Evolutionary conservation across 2,329 filamentous ascomycete species (phyloP).

Genomic region (Claviceps quebecensis): DNA sequence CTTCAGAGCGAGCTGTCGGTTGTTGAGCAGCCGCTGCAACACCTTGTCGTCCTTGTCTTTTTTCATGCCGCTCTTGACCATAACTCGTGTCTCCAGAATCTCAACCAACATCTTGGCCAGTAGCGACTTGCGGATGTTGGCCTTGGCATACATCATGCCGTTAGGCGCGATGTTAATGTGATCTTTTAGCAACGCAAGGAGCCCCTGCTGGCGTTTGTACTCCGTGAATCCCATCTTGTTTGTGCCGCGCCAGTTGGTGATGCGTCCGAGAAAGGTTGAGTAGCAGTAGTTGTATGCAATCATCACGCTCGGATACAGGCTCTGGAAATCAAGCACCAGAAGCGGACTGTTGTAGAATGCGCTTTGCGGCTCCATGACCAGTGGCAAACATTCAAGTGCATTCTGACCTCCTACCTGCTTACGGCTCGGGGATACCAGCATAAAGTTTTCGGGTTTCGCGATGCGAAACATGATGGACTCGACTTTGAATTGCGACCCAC

Average conservation of each 20-base stretch:
- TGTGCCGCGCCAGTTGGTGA: conserved; percentile 73
- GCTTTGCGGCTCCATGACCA: conserved; percentile 96
- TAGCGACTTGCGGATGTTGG: conserved; percentile 74
- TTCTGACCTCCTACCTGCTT: conserved; percentile 92
- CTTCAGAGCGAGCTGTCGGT: conserved; percentile 85
- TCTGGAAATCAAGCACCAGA: conserved; percentile 89
- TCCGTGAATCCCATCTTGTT: conserved; percentile 93
- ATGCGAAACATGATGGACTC: conserved; percentile 98
- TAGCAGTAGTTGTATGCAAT: conserved; percentile 99
- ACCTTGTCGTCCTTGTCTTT: conserved; percentile 75
- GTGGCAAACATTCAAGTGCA: conserved; percentile 79
- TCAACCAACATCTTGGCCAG: conserved; percentile 94
- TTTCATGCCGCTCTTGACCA: conserved; percentile 98
- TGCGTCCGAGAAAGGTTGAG: conserved; percentile 82
- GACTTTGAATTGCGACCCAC: conserved; percentile 96
- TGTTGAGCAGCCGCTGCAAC: conserved; percentile 78
- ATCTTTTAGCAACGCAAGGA: conserved; percentile 67
- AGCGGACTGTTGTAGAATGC: conserved; percentile 85
- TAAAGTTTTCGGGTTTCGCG: conserved; percentile 88
- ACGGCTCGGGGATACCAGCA: conserved; percentile 76
- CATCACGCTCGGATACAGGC: conserved; percentile 93
- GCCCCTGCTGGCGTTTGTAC: conserved; percentile 60
- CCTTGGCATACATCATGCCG: conserved; percentile 87
- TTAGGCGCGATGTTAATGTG: conserved; percentile 89
- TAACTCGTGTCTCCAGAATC: conserved; percentile 87